Evolutionary conservation across 2,329 filamentous ascomycete genomes (phyloP).

Genomic region (Ceratocystis cubensis): DNA sequence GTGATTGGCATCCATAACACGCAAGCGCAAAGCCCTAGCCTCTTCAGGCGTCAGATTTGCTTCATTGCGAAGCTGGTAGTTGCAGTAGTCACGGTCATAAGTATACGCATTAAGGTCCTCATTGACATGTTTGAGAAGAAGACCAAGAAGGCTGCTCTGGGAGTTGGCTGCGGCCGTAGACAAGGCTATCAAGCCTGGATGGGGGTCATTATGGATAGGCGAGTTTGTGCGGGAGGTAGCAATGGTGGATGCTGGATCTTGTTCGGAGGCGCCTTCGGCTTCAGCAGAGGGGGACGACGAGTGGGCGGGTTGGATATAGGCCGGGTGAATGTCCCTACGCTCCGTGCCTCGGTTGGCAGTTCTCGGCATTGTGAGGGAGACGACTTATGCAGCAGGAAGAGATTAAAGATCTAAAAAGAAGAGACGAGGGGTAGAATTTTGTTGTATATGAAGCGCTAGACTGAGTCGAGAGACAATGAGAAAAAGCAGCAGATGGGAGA

Average conservation of each 20-base stretch:
- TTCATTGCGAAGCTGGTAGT: constrained; percentile 27
- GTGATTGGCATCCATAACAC: constrained; percentile 33
- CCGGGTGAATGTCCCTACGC: background rate
- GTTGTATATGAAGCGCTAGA: background rate
- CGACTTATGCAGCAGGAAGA: background rate
- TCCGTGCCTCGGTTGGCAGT: background rate
- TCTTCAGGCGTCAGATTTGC: constrained; percentile 32
- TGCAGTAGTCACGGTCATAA: constrained; percentile 34
- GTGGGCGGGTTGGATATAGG: constrained; percentile 1
- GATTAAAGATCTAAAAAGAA: background rate
- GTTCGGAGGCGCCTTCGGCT: background rate
- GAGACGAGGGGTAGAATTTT: background rate
- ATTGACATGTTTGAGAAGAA: constrained; percentile 28
- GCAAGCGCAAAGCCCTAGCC: constrained; percentile 32
- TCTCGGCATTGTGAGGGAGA: background rate
- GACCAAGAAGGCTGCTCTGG: constrained; percentile 15
- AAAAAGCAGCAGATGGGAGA: background rate
- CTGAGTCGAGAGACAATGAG: background rate
- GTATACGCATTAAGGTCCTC: constrained; percentile 34
- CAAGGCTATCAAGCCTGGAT: constrained; percentile 15
- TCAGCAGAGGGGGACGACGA: constrained; percentile 8
- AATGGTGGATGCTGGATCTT: constrained; percentile 11
- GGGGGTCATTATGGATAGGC: background rate
- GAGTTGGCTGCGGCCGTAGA: constrained; percentile 13
- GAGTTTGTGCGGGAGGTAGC: constrained; percentile 9